Evolutionary conservation across 2,329 filamentous ascomycete species (phyloP), one percentile per base, ranked within the genome.

Genomic region (Cytospora piceae): DNA sequence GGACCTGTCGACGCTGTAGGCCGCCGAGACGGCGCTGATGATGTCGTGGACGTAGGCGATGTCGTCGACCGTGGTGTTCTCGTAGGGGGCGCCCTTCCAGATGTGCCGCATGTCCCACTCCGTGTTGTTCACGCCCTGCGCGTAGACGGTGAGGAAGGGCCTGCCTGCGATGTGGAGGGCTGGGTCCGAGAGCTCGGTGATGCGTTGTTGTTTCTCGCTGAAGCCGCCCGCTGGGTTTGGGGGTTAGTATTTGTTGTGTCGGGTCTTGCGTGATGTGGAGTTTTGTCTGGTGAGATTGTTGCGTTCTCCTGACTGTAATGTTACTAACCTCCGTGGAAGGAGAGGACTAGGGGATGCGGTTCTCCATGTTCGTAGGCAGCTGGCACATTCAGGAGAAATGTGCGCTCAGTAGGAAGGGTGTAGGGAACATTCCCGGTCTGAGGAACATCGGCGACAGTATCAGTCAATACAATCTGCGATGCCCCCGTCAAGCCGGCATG

Each of bases 71-170:
- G 69, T 70, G 17, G n/a, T 67, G 51, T 73, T 71, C 46, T 69
- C 71, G 34, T 72, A 72, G 0, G 70, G 71, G 9, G 71, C 71
- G 5, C 71, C 71, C 63, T 72, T 70, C 71, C 71, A 72, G 17
- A 70, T 69, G 39, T 71, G 67, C n/a, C 51, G 69, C 70, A 69
- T 71, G n/a, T 65, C 52, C 69, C 66, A 70, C 24, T 71, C 69
- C 0, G 69, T 70, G 51, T 72, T 72, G 49, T 71, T 72, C 4
- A 72, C 69, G 12, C 69, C 71, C 51, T 72, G 71, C 20, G 68
- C 67, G 62, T 73, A 73, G 17, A 66, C 70, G 3, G 69, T 70
- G 6, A 72, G 63, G 57, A 73, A 73, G 7, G 71, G 71, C 51
- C 65, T 72, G 8, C 70, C 71, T 8, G 68, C 67, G 29, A 73